Evolutionary conservation across 2,329 filamentous ascomycete genomes (phyloP), one percentile per base, ranked within the genome.

Genomic region (Penicillium sp.): DNA sequence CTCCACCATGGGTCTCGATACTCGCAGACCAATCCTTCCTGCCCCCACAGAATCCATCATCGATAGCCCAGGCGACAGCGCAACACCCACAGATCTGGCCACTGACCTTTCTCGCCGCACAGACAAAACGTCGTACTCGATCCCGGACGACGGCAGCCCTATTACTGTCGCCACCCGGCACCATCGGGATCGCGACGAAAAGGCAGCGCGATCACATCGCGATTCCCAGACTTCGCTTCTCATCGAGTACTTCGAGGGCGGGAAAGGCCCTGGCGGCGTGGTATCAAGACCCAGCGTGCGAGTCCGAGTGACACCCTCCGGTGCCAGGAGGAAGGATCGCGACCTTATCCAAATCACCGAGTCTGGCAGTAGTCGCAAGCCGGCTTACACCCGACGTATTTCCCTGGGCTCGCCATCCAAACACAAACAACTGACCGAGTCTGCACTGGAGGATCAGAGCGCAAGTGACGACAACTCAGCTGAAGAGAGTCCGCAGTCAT

Each of bases 231-330:
- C 92, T 34, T 95, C 90, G 51, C 80, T 96, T 61, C 80, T 96
- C 65, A 96, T 96, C 66, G 92, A 96, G 75, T 96, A 95, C 74
- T 96, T 95, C 67, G 92, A 96, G 75, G 89, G 85, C 61, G 85
- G 86, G 58, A 92, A 82, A 51, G 79, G 65, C 47, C 79, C 63
- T 79, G 79, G 63, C 52, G 63, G 66, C 65, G 76, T 79, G 31
- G 82, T 85, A 63, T 86, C 88, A 64, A 86, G 88, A 63, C 91
- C 92, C 12, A 95, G 90, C 70, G 90, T 96, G 49, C 78, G 87
- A 62, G 87, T 90, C 49, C 83, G 86, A 62, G 82, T 96, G 57
- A 95, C 90, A 13, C 92, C 92, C 13, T 90, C 88, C 36, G 80
- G 80, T 23, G 76, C 75, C 60, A 81, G 79, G 70, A 84, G 79